A percentile compares a stretch with the other conserved stretches of the same genome.
These are phyloP conservation scores for Naganishia randhawae DNA, from an alignment of 768 basidiomycete genomes.

Conservation along the genomic window DNA sequence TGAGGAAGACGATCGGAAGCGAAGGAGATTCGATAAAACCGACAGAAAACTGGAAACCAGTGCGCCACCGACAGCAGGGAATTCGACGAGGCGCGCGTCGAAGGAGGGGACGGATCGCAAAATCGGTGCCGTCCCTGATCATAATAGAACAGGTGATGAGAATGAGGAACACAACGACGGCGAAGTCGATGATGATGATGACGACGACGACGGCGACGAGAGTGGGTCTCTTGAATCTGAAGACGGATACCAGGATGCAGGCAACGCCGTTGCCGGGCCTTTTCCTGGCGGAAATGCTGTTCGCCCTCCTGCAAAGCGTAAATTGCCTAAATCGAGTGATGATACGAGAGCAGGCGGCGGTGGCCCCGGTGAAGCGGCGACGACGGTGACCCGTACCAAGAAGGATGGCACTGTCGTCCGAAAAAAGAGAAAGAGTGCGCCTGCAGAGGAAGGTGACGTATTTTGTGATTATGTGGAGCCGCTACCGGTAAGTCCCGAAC, in stretches of 20 bases:
- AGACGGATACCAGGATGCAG: conserved; percentile 14
- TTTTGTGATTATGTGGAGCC: conserved; percentile 31
- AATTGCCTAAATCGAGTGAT: neutral
- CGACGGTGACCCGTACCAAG: conserved; percentile 9
- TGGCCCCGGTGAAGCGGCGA: neutral
- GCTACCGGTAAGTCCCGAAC: conserved; percentile 20
- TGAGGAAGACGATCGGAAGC: conserved; percentile 22
- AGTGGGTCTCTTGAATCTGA: conserved; percentile 12
- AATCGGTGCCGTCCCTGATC: too few relatives aligned
- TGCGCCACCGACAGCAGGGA: neutral
- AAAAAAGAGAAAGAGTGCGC: conserved; percentile 28
- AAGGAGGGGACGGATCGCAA: neutral
- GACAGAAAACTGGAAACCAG: conserved; percentile 22
- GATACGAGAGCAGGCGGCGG: neutral
- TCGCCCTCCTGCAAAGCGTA: conserved; percentile 17
- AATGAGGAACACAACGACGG: conserved; percentile 4
- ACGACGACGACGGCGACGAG: conserved; percentile 17
- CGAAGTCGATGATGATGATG: conserved; percentile 17
- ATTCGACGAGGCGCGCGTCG: neutral
- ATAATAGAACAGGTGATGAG: neutral
- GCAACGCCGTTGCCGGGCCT: neutral
- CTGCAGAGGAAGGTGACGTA: conserved; percentile 30
- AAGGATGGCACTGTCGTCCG: conserved; percentile 12
- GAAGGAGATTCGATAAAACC: neutral
- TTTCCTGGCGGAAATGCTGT: conserved; percentile 20